Evolutionary conservation across 2,329 filamentous ascomycete genomes (phyloP), one percentile per base, ranked within the genome.

Genomic region (Intubia oerlemansii): DNA sequence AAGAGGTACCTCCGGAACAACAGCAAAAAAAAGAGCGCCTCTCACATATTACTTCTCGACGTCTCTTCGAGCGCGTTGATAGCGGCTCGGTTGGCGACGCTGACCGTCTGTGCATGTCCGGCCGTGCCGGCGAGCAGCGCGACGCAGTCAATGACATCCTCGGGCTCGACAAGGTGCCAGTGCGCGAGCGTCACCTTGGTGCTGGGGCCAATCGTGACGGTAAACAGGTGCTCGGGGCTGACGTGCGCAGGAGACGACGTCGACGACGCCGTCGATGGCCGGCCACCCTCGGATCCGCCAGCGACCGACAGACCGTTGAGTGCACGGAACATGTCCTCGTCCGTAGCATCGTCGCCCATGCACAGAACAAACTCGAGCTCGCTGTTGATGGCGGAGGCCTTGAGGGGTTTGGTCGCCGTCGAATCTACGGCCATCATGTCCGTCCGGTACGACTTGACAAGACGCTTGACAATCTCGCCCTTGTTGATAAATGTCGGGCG

Each of bases 401-500:
- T 12, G 4, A 17, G 5, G 13, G 7, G 18, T 7, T 16, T 9
- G 11, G n/a, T 10, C 6, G 18, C 20, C 13, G 10, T 14, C 14
- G 12, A 18, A 10, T 28, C 26, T 6, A 28, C 12, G 6, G 13
- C 13, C 26, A 21, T 28, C 11, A 45, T 39, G 28, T 51, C 54
- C 32, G 51, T 52, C 41, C 60, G 70, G 49, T 90, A 90, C 27
- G 71, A 70, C 14, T 66, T 56, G 21, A 95, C 71, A 12, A 98
- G 62, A 5, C 74, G 70, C 53, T 81, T 84, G 11, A 74, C 79
- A 38, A 95, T 95, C 51, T 90, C 82, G 17, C 88, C 88, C 58
- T 98, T 98, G 62, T 95, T 95, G 54, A 98, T 82, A 44, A 91
- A 92, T 1, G 74, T 84, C 17, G 85, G 85, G n/a, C 88, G 74